These are phyloP conservation scores for Trypanosoma brucei DNA, from an alignment of 208 protist genomes.

Conservation along the genomic window DNA sequence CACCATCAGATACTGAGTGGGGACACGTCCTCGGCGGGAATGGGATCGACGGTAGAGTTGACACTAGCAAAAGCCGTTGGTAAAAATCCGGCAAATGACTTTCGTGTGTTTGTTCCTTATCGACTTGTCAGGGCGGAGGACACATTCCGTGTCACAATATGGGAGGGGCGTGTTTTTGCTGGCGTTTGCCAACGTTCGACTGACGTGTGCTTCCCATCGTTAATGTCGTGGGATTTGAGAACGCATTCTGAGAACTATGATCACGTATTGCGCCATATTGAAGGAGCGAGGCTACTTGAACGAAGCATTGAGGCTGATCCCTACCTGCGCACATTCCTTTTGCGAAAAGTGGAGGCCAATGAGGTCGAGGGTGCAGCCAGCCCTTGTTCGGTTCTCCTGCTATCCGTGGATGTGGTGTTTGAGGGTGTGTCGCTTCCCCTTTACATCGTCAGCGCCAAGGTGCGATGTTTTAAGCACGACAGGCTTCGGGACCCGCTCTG, in stretches of 20 bases:
- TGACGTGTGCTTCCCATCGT: slow-evolving; percentile 69
- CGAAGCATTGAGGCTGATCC: slow-evolving; percentile 23
- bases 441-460: slow-evolving; percentile 69
- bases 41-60: slow-evolving; percentile 31
- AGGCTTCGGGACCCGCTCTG: slow-evolving; percentile 3
- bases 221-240: slow-evolving; percentile 66
- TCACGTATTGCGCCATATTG: slow-evolving; percentile 36
- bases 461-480: slow-evolving; percentile 40
- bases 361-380: background rate
- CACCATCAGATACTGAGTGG: slow-evolving; percentile 37
- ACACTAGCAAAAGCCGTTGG: slow-evolving; percentile 57
- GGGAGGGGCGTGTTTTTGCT: slow-evolving; percentile 24
- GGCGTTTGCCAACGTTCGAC: slow-evolving; percentile 72
- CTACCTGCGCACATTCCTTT: slow-evolving; percentile 19
- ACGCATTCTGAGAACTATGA: slow-evolving; percentile 55
- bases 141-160: slow-evolving; percentile 11
- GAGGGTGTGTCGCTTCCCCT: slow-evolving; percentile 60
- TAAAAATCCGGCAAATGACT: slow-evolving; percentile 47
- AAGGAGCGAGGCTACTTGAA: slow-evolving; percentile 48
- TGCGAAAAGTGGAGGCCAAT: slow-evolving; percentile 24
- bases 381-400: slow-evolving; percentile 29
- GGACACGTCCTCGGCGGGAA: background rate
- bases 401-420: slow-evolving; percentile 76
- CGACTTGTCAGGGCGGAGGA: slow-evolving; percentile 13
- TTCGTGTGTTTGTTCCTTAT: slow-evolving; percentile 70